phyloP scores from a whole-genome alignment of 2,329 filamentous ascomycete species.

The Bipolaris cookei region DNA sequence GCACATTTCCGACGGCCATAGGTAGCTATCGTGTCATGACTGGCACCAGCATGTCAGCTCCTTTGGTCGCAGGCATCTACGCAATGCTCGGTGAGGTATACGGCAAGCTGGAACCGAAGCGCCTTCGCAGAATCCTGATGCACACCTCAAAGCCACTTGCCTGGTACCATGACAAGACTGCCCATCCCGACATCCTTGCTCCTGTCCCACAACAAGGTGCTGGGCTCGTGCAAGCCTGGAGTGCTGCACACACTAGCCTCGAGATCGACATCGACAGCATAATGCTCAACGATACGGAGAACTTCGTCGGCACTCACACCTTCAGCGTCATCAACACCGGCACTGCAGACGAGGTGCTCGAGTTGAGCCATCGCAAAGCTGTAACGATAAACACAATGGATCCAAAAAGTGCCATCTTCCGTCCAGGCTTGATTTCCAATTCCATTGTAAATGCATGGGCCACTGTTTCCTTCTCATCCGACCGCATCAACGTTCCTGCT shows the following conservation, averaged over 20 bases:
- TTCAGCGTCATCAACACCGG: constrained; percentile 29
- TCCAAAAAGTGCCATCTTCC: constrained; percentile 3
- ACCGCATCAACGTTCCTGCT: constrained; percentile 29
- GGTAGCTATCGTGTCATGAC: constrained; percentile 59
- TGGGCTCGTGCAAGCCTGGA: constrained; percentile 26
- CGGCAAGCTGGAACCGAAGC: constrained; percentile 23
- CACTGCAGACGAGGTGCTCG: not conserved
- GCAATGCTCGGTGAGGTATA: constrained; percentile 25
- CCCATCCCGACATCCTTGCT: constrained; percentile 15
- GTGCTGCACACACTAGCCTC: constrained; percentile 23
- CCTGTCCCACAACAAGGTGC: constrained; percentile 34
- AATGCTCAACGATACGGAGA: constrained; percentile 30
- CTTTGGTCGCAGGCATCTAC: constrained; percentile 25
- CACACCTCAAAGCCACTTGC: constrained; percentile 24
- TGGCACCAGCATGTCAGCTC: constrained; percentile 62
- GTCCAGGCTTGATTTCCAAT: constrained; percentile 11
- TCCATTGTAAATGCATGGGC: constrained; percentile 16
- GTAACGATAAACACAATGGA: constrained; percentile 26
- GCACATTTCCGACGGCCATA: constrained; percentile 58
- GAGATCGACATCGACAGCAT: constrained; percentile 24
- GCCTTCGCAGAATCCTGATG: constrained; percentile 20
- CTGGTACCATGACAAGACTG: constrained; percentile 23
- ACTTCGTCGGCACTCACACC: constrained; percentile 30
- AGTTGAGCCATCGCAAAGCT: constrained; percentile 20
- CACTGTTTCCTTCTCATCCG: constrained; percentile 14